phyloP scores from a whole-genome alignment of 345 rosid species.

The Salix suchowensis region DNA sequence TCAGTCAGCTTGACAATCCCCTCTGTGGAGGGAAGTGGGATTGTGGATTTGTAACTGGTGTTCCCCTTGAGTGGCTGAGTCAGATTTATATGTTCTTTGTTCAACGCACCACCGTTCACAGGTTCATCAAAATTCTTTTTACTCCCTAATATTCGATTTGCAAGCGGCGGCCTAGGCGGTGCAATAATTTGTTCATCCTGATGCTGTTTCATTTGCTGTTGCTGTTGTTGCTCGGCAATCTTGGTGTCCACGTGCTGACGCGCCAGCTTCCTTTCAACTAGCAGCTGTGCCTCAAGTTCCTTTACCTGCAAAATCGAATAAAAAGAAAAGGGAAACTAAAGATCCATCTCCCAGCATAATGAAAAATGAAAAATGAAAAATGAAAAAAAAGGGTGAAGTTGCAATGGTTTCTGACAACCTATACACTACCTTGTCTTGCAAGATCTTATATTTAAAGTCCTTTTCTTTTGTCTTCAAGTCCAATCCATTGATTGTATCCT shows the following conservation, averaged over 20 bases:
- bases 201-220: constrained; percentile 46
- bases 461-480: constrained; percentile 75
- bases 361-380: neutral
- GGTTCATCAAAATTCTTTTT: constrained; percentile 40
- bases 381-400: neutral
- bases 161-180: constrained; percentile 48
- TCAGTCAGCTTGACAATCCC: constrained; percentile 36
- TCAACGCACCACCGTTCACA: constrained; percentile 5
- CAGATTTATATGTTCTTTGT: constrained; percentile 39
- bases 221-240: constrained; percentile 59
- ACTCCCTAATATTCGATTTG: constrained; percentile 39
- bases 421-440: constrained; percentile 75
- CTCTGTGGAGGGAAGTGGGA: constrained; percentile 31
- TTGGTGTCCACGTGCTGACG: constrained; percentile 90
- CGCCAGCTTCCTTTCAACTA: constrained; percentile 87
- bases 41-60: constrained; percentile 34
- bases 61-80: constrained; percentile 35
- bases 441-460: constrained; percentile 62
- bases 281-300: constrained; percentile 86
- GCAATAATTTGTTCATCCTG: constrained; percentile 45
- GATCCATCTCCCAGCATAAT: neutral
- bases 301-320: constrained; percentile 46
- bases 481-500: constrained; percentile 60
- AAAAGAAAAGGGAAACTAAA: no score
- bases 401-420: neutral